These are phyloP conservation scores for Erysimum pusillum DNA, from an alignment of 441 rosid species.

Conservation along the genomic window DNA sequence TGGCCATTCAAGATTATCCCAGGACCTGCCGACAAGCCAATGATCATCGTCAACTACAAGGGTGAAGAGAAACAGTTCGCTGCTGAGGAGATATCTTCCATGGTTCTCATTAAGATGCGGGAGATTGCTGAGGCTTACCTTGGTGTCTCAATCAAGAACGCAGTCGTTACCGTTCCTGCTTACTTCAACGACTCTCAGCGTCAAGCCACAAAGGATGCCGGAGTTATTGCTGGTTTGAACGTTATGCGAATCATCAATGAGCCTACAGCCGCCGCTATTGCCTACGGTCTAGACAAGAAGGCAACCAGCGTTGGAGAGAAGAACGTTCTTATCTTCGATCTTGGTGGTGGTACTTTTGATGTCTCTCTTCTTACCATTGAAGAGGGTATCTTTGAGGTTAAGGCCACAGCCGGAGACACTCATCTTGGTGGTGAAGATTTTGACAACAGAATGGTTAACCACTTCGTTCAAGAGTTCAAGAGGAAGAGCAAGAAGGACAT, in stretches of 20 bases:
- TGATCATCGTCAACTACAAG: slow-evolving; percentile 60
- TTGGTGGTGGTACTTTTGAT: slow-evolving; percentile 74
- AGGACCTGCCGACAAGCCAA: slow-evolving; percentile 65
- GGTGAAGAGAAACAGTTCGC: slow-evolving; percentile 65
- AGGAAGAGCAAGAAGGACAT: slow-evolving; percentile 73
- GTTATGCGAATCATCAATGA: slow-evolving; percentile 70
- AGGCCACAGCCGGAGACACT: slow-evolving; percentile 68
- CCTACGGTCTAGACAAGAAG: slow-evolving; percentile 70
- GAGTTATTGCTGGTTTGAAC: slow-evolving; percentile 72
- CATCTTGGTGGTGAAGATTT: slow-evolving; percentile 71
- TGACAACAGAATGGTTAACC: slow-evolving; percentile 75
- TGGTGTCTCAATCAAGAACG: slow-evolving; percentile 59
- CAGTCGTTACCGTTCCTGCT: slow-evolving; percentile 68
- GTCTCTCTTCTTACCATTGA: slow-evolving; percentile 69
- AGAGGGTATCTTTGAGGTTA: slow-evolving; percentile 70
- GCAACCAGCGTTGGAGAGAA: slow-evolving; percentile 66
- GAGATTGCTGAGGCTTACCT: slow-evolving; percentile 73
- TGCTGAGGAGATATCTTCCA: slow-evolving; percentile 72
- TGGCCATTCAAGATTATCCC: slow-evolving; percentile 68
- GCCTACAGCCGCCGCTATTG: slow-evolving; percentile 72
- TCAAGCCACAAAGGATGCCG: slow-evolving; percentile 71
- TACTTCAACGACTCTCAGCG: slow-evolving; percentile 75
- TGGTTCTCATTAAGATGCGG: slow-evolving; percentile 72
- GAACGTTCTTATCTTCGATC: slow-evolving; percentile 67
- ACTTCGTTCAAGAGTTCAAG: slow-evolving; percentile 70